phyloP scores from a whole-genome alignment of 257 asterid genomes.

The Gentiana dahurica region DNA sequence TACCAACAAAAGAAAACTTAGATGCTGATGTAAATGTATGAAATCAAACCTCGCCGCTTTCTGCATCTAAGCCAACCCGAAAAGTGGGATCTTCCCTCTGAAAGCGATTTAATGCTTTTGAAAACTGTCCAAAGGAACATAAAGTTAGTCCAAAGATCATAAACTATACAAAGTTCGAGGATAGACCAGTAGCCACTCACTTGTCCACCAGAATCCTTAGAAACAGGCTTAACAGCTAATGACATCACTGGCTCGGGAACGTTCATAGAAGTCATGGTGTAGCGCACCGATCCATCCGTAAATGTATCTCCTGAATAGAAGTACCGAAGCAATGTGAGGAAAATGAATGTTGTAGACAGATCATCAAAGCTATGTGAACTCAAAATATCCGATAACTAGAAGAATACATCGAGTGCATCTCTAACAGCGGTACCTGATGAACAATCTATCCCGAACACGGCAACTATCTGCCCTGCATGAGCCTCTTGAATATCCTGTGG shows the following conservation, averaged over 20 bases:
- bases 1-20: not conserved
- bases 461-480: slow-evolving; percentile 98
- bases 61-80: slow-evolving; percentile 93
- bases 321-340: slow-evolving; percentile 3
- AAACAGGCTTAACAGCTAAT: slow-evolving; percentile 85
- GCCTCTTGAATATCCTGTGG: slow-evolving; percentile 95
- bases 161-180: slow-evolving; percentile 9
- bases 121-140: slow-evolving; percentile 53
- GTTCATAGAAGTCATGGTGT: slow-evolving; percentile 99
- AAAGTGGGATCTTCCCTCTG: slow-evolving; percentile 98
- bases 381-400: not conserved
- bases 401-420: not conserved
- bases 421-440: slow-evolving; percentile 62
- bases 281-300: slow-evolving; percentile 88
- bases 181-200: slow-evolving; percentile 35
- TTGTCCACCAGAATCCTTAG: slow-evolving; percentile 94
- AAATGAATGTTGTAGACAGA: not conserved
- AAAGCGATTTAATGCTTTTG: slow-evolving; percentile 97
- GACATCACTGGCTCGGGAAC: slow-evolving; percentile 99
- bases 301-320: slow-evolving; percentile 83
- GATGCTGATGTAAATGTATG: slow-evolving; percentile 2
- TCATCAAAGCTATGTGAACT: not conserved
- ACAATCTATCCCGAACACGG: slow-evolving; percentile 98
- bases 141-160: not conserved
- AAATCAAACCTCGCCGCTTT: slow-evolving; percentile 78